Percentiles rank a stretch among this genome's conserved stretches.
phyloP scores from a whole-genome alignment of 1,284 basidiomycete species.

The Cryptococcus jaspeensis region DNA sequence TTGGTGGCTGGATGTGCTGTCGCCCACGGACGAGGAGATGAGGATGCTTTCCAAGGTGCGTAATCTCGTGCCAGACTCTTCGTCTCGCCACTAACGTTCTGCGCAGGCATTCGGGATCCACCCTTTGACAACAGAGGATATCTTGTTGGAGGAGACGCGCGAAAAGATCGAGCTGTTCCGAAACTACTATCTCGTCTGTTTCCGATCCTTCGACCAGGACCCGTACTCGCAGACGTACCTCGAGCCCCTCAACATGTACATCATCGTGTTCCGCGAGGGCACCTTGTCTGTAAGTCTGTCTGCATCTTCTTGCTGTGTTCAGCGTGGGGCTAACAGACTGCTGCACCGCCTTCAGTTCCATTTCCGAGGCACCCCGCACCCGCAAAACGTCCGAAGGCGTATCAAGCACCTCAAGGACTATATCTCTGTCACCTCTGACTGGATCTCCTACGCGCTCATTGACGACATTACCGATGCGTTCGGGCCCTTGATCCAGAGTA shows the following conservation, averaged over 20 bases:
- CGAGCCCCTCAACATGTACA: constrained; percentile 99
- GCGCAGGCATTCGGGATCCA: constrained; percentile 90
- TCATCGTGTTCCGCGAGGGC: constrained; percentile 98
- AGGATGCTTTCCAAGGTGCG: constrained; percentile 85
- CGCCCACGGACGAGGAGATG: constrained; percentile 98
- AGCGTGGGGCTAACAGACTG: not conserved
- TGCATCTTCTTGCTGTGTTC: not conserved
- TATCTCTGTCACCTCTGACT: constrained; percentile 97
- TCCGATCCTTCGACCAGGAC: constrained; percentile 98
- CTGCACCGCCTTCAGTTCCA: constrained; percentile 69
- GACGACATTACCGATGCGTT: constrained; percentile 99
- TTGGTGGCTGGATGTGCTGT: constrained; percentile 97
- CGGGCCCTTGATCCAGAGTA: constrained; percentile 95
- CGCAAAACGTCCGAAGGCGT: constrained; percentile 93
- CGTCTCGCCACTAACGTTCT: not conserved
- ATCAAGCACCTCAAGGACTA: constrained; percentile 99
- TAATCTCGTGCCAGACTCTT: not conserved
- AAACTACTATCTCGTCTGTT: constrained; percentile 99
- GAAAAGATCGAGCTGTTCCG: constrained; percentile 99
- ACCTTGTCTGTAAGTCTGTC: constrained; percentile 71
- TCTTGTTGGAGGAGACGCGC: constrained; percentile 97
- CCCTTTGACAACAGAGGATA: constrained; percentile 98
- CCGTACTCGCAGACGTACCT: constrained; percentile 95
- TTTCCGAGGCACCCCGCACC: constrained; percentile 94
- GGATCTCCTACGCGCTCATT: constrained; percentile 99